Base-by-base conservation (phyloP, 2,329 filamentous ascomycete species). In the Trichophyton mentagrophytes region DNA sequence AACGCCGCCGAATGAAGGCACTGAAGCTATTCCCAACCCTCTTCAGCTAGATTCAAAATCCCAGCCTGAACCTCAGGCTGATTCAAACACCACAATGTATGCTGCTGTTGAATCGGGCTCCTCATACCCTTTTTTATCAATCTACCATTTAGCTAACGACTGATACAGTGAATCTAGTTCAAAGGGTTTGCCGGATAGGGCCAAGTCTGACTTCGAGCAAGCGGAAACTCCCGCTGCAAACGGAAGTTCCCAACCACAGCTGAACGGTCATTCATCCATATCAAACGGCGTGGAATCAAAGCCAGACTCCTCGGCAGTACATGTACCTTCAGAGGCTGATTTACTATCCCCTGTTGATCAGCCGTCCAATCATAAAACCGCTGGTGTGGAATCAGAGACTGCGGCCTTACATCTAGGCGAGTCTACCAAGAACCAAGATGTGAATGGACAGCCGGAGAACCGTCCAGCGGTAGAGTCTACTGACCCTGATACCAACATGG, bases 241-340 rank as follows among this genome's bases (percentile, higher is more conserved):
- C 17, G 60, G 60, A 15, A 56, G 15, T n/a, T 46, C 60, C 20
- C 57, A 58, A 4, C 58, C 62, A 55, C n/a, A 58, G 17, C 20
- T 56, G n/a, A 61, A 63, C 47, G 60, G 57, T 3, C 40, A 49
- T n/a, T 58, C 62, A 9, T 47, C 58, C 17, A 53, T 55, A 55
- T 53, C 47, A 55, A 60, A 60, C 40, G 58, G 58, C 30, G 33
- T 60, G 13, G 47, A 7, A 2, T 36, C 30, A 20, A 33, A 27
- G 30, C 15, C 15, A 36, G 13, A 38, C 25, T 27, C 25, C 33
- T 33, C 15, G 4, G 56, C 25, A 4, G 8, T 5, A 36, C 56
- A 58, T 8, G 36, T 44, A 17, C 56, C 56, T 6, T 8, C 56
- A 3, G 8, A 27, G 25, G 22, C 33, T 44, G 59, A 44, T 5